Evolutionary conservation across 805 yeast species (phyloP).

Genomic region (Saccharomycopsis schoenii): DNA sequence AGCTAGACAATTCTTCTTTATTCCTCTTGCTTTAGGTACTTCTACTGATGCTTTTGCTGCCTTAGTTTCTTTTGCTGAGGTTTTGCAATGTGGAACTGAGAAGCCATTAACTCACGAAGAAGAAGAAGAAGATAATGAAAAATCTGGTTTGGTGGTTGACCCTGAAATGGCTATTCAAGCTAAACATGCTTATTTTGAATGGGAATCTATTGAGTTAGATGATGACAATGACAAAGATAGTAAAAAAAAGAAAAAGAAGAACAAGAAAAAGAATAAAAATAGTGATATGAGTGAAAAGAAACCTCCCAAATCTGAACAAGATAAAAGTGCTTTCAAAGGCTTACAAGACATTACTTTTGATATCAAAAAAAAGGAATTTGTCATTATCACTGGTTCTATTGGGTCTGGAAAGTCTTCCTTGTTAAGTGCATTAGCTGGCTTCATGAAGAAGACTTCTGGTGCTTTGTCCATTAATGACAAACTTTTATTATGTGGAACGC

Average conservation of each 20-base stretch:
- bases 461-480: constrained; percentile 37
- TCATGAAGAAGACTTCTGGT: constrained; percentile 50
- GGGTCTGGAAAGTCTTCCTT: constrained; percentile 74
- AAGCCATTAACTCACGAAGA: constrained; percentile 22
- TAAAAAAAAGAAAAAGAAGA: constrained; percentile 2
- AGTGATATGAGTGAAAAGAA: background rate
- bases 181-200: constrained; percentile 47
- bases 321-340: constrained; percentile 11
- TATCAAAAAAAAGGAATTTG: constrained; percentile 50
- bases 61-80: constrained; percentile 44
- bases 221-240: constrained; percentile 20
- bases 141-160: background rate
- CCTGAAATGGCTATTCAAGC: constrained; percentile 37
- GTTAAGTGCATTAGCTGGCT: constrained; percentile 55
- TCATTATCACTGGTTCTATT: constrained; percentile 67
- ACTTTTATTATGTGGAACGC: constrained; percentile 37
- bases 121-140: constrained; percentile 22
- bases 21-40: constrained; percentile 62
- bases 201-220: constrained; percentile 37
- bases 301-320: background rate
- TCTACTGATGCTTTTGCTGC: constrained; percentile 61
- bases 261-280: background rate
- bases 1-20: constrained; percentile 51
- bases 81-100: constrained; percentile 40
- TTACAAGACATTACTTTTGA: constrained; percentile 32